Evolutionary conservation across 768 basidiomycete species (phyloP), one percentile per base, ranked within the genome.

Genomic region (Cyathus striatus): DNA sequence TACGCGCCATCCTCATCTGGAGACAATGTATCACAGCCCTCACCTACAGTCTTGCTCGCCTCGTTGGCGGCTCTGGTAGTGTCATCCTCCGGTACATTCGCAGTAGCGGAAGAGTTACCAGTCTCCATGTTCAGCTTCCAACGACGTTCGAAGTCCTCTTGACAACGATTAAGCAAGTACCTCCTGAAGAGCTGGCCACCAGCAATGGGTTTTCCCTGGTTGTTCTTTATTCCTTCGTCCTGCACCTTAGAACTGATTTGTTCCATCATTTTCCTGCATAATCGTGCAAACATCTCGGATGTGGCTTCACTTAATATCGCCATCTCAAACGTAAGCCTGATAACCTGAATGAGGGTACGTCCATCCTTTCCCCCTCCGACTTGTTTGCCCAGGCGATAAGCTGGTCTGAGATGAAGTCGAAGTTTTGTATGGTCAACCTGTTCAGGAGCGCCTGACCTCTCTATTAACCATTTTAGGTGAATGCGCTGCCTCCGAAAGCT

Each of bases 241-340:
- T 86, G 84, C 4, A 97, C 90, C 47, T 86, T 82, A 23, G 83
- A 72, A 44, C 84, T 90, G 60, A 98, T 88, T 59, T 80, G 81
- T 65, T 93, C 90, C 87, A 94, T 90, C 81, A 97, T 87, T 76
- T 92, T 90, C 51, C 90, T 75, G 60, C 94, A 97, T 27, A 99
- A 72, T 23, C 88, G 83, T 23, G 95, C 95, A 61, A 98, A 97
- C 91, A 97, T 97, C 70, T 90, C 87, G 2, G 90, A 94, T 87
- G 90, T 94, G 6, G 83, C 80, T 32, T 90, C 90, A 61, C 96
- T 94, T 61, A 96, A 93, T 5, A 90, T 96, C 7, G 93, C 94
- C 73, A 94, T 96, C 64, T 96, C 95, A 62, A 96, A 97, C 23
- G 97, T 89, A 41, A 96, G 83, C 45, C 86, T 81, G 63, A 96